phyloP scores from a whole-genome alignment of 2,329 filamentous ascomycete species.

The Hypoxylon sp. region DNA sequence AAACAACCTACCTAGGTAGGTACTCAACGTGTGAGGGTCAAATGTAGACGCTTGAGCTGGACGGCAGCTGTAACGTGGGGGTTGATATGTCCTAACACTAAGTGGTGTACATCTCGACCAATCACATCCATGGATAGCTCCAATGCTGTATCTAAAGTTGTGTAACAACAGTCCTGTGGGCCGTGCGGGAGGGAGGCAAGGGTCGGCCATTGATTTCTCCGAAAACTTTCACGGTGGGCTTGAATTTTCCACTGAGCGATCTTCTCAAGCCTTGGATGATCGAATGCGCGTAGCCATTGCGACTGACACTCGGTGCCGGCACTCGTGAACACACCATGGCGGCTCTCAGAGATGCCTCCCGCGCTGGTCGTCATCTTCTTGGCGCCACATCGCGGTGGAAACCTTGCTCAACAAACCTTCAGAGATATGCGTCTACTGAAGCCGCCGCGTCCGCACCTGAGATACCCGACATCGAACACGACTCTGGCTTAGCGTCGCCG shows the following conservation, averaged over 20 bases:
- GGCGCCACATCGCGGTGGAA: constrained; percentile 43
- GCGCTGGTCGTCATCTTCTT: constrained; percentile 47
- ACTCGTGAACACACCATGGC: constrained; percentile 41
- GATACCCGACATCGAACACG: constrained; percentile 63
- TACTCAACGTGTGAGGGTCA: too few species aligned
- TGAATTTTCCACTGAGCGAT: constrained; percentile 34
- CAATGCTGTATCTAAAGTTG: constrained; percentile 1
- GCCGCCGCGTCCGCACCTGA: constrained; percentile 52
- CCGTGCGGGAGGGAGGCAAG: background rate
- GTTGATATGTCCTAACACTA: background rate
- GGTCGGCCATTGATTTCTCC: constrained; percentile 29
- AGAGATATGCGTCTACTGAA: constrained; percentile 63
- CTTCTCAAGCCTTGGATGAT: constrained; percentile 12
- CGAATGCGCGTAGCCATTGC: constrained; percentile 25
- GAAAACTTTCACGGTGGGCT: constrained; percentile 21
- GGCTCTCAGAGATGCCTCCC: constrained; percentile 48
- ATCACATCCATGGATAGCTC: constrained; percentile 4
- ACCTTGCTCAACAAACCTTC: constrained; percentile 43
- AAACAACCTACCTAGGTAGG: background rate
- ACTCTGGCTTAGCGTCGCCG: constrained; percentile 62
- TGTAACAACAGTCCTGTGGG: background rate
- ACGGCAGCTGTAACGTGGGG: background rate
- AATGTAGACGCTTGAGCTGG: background rate
- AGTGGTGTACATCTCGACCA: background rate
- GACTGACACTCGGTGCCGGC: constrained; percentile 9